These are phyloP conservation scores for Amphirosellinia nigrospora DNA, from an alignment of 495 filamentous ascomycete species.

Conservation along the genomic window DNA sequence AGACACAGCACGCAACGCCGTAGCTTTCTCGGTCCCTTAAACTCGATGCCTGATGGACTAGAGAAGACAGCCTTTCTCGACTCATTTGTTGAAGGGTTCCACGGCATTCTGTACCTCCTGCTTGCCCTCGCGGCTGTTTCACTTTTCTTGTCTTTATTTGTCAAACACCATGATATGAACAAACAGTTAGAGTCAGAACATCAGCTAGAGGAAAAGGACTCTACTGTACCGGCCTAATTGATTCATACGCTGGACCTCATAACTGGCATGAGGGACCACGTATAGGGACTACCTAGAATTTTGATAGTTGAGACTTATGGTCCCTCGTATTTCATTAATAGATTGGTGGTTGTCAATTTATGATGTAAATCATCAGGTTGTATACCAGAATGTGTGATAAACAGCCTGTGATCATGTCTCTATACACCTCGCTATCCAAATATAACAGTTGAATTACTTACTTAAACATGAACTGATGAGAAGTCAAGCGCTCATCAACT, in stretches of 20 bases:
- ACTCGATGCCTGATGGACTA: background rate
- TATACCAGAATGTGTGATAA: too few species aligned
- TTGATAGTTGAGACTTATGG: too few species aligned
- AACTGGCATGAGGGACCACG: background rate
- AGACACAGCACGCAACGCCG: background rate
- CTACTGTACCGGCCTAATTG: background rate
- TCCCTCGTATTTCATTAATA: too few species aligned
- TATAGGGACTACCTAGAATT: background rate
- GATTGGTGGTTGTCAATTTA: too few species aligned
- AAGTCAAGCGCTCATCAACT: too few species aligned
- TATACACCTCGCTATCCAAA: too few species aligned
- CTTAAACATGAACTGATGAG: too few species aligned
- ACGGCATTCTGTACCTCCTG: conserved; percentile 14
- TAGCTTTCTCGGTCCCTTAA: background rate
- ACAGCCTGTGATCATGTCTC: too few species aligned
- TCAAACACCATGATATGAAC: conserved; percentile 15
- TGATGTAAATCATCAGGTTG: too few species aligned
- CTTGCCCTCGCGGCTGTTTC: conserved; percentile 3
- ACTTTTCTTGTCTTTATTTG: conserved; percentile 7
- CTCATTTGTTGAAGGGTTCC: conserved; percentile 18
- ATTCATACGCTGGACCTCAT: background rate
- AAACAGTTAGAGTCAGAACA: conserved; percentile 15
- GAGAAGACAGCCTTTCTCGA: conserved; percentile 2
- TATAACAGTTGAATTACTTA: too few species aligned
- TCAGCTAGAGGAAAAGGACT: background rate